Evolutionary conservation across 495 filamentous ascomycete genomes (phyloP).

Genomic region (Trichoderma reesei): DNA sequence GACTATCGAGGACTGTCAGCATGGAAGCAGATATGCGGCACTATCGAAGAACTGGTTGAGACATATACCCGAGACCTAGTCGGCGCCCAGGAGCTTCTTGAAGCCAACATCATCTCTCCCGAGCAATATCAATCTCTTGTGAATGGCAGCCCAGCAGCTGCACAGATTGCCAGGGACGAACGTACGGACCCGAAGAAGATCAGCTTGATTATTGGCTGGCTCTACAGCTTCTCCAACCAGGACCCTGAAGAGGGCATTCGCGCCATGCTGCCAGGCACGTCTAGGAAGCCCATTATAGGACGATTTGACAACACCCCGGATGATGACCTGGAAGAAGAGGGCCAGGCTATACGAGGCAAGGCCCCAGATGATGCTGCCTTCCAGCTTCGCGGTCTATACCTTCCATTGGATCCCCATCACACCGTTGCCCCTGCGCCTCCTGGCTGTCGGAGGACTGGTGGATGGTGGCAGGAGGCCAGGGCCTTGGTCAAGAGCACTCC

Average conservation of each 20-base stretch:
- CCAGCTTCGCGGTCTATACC: constrained; percentile 23
- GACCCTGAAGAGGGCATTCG: too few relatives aligned
- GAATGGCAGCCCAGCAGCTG: constrained; percentile 6
- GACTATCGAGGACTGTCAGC: constrained; percentile 13
- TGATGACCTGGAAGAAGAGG: neutral
- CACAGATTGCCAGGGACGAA: neutral
- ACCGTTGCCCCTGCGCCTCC: constrained; percentile 17
- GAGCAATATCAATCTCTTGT: constrained; percentile 53
- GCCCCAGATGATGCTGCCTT: constrained; percentile 25
- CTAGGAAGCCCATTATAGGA: too few relatives aligned
- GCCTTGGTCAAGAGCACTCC: constrained; percentile 9
- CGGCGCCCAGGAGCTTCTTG: constrained; percentile 32
- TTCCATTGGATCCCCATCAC: constrained; percentile 30
- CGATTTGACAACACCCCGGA: neutral
- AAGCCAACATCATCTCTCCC: constrained; percentile 47
- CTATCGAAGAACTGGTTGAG: constrained; percentile 35
- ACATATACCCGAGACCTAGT: constrained; percentile 46
- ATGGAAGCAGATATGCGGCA: constrained; percentile 9
- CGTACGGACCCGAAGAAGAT: neutral
- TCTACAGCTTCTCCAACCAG: neutral
- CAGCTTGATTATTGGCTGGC: too few relatives aligned
- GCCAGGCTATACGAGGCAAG: neutral
- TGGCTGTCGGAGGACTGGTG: constrained; percentile 9
- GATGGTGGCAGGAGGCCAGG: constrained; percentile 8
- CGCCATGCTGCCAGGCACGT: too few relatives aligned